A percentile compares a stretch with the other conserved stretches of the same genome.
Evolutionary conservation across 306 rosid genomes (phyloP).

Genomic region (Astragalus membranaceus): DNA sequence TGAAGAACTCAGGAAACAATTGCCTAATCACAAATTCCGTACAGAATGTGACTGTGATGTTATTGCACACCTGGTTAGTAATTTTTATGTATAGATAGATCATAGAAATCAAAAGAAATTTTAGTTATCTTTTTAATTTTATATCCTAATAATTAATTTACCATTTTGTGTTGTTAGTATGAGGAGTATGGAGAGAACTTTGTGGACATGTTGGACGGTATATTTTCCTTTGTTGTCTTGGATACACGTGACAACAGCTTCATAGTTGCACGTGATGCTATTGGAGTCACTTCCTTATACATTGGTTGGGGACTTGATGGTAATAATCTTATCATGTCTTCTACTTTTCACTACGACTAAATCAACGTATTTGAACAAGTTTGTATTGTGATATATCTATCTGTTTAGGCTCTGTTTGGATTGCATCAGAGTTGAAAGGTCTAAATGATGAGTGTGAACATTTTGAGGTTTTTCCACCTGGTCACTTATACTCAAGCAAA

Average conservation of each 20-base stretch:
- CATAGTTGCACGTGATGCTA: conserved; percentile 89
- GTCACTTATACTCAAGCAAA: conserved; percentile 92
- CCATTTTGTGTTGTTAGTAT: conserved; percentile 38
- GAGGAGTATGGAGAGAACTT: conserved; percentile 83
- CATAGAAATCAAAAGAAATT: not conserved
- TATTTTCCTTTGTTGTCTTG: conserved; percentile 80
- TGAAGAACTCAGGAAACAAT: conserved; percentile 68
- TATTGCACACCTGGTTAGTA: conserved; percentile 79
- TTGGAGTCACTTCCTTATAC: conserved; percentile 87
- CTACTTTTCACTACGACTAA: too few relatives aligned
- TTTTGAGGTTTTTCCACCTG: conserved; percentile 80
- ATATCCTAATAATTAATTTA: not conserved
- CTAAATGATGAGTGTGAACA: conserved; percentile 86
- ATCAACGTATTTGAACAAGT: not conserved
- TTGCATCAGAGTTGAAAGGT: conserved; percentile 80
- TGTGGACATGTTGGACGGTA: conserved; percentile 86
- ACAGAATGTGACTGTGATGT: conserved; percentile 97
- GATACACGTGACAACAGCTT: conserved; percentile 94
- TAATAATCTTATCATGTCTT: conserved; percentile 10
- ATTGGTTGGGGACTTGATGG: conserved; percentile 98
- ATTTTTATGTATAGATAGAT: not conserved
- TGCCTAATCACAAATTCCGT: conserved; percentile 63
- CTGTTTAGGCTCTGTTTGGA: conserved; percentile 82
- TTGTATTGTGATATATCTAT: not conserved
- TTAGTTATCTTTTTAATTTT: not conserved